Evolutionary conservation across 306 rosid species (phyloP).

Genomic region (Citrullus amarus): DNA sequence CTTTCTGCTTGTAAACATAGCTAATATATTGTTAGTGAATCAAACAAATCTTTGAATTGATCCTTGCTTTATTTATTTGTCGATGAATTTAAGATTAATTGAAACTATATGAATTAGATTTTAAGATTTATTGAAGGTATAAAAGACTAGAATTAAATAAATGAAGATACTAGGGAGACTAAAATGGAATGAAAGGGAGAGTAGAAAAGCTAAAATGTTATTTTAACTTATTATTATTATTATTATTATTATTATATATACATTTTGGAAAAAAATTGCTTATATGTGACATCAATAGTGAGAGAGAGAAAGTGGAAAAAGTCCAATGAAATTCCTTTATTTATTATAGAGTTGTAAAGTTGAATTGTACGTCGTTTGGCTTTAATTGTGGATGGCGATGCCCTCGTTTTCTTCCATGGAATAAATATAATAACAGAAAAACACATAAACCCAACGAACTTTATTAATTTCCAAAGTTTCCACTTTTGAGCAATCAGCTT

Average conservation of each 20-base stretch:
- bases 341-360: neutral
- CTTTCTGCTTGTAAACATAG: too few relatives aligned
- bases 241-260: neutral
- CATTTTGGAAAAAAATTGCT: neutral
- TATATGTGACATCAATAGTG: neutral
- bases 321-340: neutral
- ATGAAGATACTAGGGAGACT: too few relatives aligned
- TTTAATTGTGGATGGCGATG: neutral
- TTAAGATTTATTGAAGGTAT: too few relatives aligned
- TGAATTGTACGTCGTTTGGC: neutral
- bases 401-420: neutral
- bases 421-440: neutral
- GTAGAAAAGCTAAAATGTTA: too few relatives aligned
- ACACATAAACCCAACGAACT: neutral
- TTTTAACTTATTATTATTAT: too few relatives aligned
- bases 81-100: too few relatives aligned
- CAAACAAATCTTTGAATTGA: too few relatives aligned
- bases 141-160: too few relatives aligned
- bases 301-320: neutral
- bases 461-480: neutral
- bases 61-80: too few relatives aligned
- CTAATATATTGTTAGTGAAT: too few relatives aligned
- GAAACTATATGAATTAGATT: too few relatives aligned
- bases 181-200: too few relatives aligned
- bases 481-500: slow-evolving; percentile 1